These are phyloP conservation scores for Chrysopogon serrulatus DNA, from an alignment of 176 grass and related monocot genomes.

Conservation along the genomic window DNA sequence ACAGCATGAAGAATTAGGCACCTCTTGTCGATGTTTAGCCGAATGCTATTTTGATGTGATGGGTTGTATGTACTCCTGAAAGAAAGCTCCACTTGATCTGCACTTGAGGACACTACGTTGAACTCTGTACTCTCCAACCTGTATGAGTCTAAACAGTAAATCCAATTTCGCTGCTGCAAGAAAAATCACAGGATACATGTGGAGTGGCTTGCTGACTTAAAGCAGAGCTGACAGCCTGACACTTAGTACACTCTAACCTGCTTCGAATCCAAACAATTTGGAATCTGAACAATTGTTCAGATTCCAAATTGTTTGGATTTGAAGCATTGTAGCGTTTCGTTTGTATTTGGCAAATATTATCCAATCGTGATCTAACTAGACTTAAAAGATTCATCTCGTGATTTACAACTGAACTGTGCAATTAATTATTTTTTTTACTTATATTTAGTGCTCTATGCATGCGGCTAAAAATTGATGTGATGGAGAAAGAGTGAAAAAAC, in stretches of 20 bases:
- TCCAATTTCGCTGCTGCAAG: neutral
- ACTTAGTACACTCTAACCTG: neutral
- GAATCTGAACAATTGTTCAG: too few species aligned
- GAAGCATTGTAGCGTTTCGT: too few species aligned
- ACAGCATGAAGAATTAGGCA: neutral
- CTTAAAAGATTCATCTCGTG: too few species aligned
- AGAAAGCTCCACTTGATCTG: constrained; percentile 66
- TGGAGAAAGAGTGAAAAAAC: too few species aligned
- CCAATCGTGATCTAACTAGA: too few species aligned
- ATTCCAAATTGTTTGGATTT: too few species aligned
- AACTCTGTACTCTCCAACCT: constrained; percentile 55
- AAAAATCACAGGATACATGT: neutral
- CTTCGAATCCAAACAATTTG: too few species aligned
- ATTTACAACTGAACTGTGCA: too few species aligned
- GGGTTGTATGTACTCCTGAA: constrained; percentile 61
- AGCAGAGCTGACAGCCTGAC: neutral
- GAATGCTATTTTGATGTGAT: constrained; percentile 3
- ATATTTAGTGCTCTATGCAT: too few species aligned
- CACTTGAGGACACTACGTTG: constrained; percentile 27
- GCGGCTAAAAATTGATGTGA: too few species aligned
- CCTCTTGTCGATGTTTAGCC: constrained; percentile 65
- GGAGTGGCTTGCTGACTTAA: neutral
- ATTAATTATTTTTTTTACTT: too few species aligned
- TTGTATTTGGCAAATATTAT: too few species aligned
- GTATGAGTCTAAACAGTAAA: neutral